These are phyloP conservation scores for Pyrenophora seminiperda DNA, from an alignment of 2,329 filamentous ascomycete genomes.

Conservation along the genomic window DNA sequence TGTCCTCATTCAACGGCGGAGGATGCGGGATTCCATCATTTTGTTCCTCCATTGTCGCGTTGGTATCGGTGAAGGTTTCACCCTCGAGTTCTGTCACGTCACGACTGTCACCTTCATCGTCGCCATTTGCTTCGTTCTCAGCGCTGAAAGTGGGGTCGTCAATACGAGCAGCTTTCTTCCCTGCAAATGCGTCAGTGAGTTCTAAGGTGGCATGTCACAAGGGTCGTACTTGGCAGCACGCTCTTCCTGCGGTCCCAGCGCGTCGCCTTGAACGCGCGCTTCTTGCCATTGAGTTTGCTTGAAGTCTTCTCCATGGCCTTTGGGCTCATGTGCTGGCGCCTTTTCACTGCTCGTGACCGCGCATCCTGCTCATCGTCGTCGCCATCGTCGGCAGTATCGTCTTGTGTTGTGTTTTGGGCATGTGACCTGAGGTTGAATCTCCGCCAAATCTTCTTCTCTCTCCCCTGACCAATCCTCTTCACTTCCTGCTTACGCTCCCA, in stretches of 20 bases:
- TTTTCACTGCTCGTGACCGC: conserved; percentile 53
- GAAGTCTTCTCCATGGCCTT: conserved; percentile 37
- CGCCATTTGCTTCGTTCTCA: not conserved
- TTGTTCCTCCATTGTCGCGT: conserved; percentile 2
- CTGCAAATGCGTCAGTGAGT: conserved; percentile 26
- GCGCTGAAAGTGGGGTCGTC: not conserved
- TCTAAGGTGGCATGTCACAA: not conserved
- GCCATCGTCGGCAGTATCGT: conserved; percentile 23
- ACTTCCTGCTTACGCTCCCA: conserved; percentile 57
- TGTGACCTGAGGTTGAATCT: conserved; percentile 45
- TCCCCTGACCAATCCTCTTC: conserved; percentile 44
- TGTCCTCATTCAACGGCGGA: conserved; percentile 5
- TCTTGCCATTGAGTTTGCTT: conserved; percentile 28
- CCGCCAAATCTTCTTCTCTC: conserved; percentile 56
- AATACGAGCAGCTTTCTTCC: conserved; percentile 28
- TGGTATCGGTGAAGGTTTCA: conserved; percentile 15
- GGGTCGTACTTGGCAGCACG: conserved; percentile 39
- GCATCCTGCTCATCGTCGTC: conserved; percentile 36
- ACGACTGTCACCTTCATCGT: conserved; percentile 17
- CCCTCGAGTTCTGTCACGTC: conserved; percentile 22
- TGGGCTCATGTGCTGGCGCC: conserved; percentile 47
- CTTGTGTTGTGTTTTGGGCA: conserved; percentile 18
- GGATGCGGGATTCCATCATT: not conserved
- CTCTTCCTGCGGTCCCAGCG: conserved; percentile 46
- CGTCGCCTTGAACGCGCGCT: conserved; percentile 43